A percentile compares a stretch with the other conserved stretches of the same genome.
Conservation (phyloP, 192 early-diverging fungal species). For the Phlyctochytrium arcticum region DNA sequence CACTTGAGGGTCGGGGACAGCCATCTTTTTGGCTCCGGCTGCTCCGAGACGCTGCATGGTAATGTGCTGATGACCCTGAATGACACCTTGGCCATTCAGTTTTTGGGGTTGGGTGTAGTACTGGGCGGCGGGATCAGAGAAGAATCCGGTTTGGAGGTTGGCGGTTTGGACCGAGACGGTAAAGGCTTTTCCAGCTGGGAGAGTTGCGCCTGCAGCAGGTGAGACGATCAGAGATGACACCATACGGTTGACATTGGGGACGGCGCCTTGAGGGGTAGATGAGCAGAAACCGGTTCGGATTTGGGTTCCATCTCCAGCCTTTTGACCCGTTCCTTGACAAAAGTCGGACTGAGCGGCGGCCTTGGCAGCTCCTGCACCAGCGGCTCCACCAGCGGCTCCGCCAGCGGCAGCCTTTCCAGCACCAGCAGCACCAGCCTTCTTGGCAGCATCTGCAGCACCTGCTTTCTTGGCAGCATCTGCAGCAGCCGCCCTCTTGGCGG, state of each 20-base stretch:
- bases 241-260: conserved; percentile 36
- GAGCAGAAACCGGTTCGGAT: conserved; percentile 21
- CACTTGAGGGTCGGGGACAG: conserved; percentile 16
- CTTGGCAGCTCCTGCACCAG: conserved; percentile 28
- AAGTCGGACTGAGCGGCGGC: conserved; percentile 31
- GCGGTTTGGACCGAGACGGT: conserved; percentile 25
- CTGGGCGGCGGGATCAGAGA: conserved; percentile 21
- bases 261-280: conserved; percentile 17
- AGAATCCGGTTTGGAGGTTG: conserved; percentile 41
- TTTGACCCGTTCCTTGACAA: not conserved
- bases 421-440: not conserved
- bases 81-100: conserved; percentile 27
- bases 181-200: conserved; percentile 17
- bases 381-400: not conserved
- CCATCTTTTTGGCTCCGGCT: not conserved
- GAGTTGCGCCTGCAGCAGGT: conserved; percentile 26
- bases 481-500: not conserved
- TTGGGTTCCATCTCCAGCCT: conserved; percentile 19
- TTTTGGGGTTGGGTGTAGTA: conserved; percentile 36
- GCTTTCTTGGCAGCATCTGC: not conserved
- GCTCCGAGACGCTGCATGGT: conserved; percentile 28
- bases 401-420: not conserved
- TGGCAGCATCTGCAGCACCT: not conserved
- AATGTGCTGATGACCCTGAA: conserved; percentile 44
- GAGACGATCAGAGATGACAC: conserved; percentile 33